A percentile compares a stretch with the other conserved stretches of the same genome.
Conservation (phyloP, 345 rosid species). For the Camelina neglecta region DNA sequence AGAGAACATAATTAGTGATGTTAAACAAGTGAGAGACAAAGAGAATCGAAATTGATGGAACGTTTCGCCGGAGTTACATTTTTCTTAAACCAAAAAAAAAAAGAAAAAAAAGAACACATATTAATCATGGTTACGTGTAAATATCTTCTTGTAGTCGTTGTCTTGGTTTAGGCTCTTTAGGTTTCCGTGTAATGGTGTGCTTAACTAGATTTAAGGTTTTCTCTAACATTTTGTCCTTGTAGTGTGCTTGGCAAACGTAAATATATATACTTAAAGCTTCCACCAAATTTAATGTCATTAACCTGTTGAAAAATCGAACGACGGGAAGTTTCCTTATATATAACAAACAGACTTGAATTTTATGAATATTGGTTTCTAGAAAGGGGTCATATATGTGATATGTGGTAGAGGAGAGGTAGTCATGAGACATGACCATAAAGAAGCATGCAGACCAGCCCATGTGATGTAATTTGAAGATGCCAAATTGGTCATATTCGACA, state of each 20-base stretch:
- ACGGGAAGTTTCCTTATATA: not conserved
- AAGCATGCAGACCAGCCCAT: not conserved
- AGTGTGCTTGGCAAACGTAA: not conserved
- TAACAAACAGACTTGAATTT: not conserved
- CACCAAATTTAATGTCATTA: not conserved
- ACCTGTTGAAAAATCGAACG: not conserved
- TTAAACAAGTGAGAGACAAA: not conserved
- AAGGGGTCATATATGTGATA: not conserved
- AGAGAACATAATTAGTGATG: too few species aligned
- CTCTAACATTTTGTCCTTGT: not conserved
- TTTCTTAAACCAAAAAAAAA: too few species aligned
- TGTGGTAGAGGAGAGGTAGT: not conserved
- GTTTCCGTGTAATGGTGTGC: not conserved
- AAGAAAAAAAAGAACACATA: not conserved
- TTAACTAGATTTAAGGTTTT: not conserved
- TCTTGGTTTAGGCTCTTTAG: not conserved
- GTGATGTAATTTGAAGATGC: not conserved
- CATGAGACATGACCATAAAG: not conserved
- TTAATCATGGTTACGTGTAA: not conserved
- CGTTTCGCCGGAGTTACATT: not conserved
- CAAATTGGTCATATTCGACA: not conserved
- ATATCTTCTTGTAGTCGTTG: not conserved
- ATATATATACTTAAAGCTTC: not conserved
- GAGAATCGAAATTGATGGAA: not conserved
- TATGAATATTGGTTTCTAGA: not conserved